Base-by-base conservation (phyloP, 2,329 filamentous ascomycete species). In the Purpureocillium takamizusanense region DNA sequence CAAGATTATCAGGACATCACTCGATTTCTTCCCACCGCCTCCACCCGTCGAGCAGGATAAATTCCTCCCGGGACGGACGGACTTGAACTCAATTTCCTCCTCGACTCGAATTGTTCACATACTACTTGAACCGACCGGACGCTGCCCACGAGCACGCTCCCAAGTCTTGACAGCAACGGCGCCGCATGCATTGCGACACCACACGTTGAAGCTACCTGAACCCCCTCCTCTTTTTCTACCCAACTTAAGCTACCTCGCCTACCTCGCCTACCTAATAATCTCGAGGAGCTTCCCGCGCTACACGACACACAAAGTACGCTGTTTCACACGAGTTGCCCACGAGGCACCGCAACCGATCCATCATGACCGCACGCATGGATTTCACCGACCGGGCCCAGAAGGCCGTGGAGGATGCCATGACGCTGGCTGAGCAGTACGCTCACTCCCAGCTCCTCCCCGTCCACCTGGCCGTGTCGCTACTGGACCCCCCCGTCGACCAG, bases 331-430 rank as follows among this genome's bases (percentile, higher is more conserved):
- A 21, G 18, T 15, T 33, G 31, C 37, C 16, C 10, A 9, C 14
- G 6, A 15, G 14, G 17, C 21, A 25, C 21, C 35, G 17, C 18
- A 15, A 28, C 33, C 14, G 15, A 30, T 39, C 35, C 57, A 76
- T 49, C 49, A 86, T 88, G 83, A 76, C 74, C 62, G 76, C 80
- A 37, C 77, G 81, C 54, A 86, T 89, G 81, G 83, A 94, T 59
- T 95, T 95, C 60, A 98, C 92, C 49, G 90, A 97, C 65, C 74
- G 85, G 65, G 92, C 86, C 49, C 85, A 89, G 59, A 86, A 90
- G 68, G 85, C 90, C 54, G 74, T 98, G 57, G 78, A 85, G 54
- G 87, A 95, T 61, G 86, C 89, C 61, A 89, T 92, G 72, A 72
- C 76, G 43, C 74, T 97, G 52, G 88, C 90, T 49, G 81, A 88